phyloP scores from a whole-genome alignment of 2,329 filamentous ascomycete genomes.

The Byssochlamys sp. region DNA sequence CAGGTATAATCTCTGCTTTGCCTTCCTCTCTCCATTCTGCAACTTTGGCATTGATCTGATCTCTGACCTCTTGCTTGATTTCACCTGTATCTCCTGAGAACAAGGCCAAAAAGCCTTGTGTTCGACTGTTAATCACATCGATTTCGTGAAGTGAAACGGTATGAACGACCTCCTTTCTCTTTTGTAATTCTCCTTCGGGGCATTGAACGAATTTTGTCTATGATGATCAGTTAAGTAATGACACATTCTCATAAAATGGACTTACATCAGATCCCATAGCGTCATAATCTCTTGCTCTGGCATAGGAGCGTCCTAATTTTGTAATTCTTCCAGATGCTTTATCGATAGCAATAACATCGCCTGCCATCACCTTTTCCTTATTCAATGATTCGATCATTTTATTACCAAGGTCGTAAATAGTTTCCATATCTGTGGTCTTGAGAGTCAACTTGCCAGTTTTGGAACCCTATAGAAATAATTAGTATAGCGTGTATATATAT shows the following conservation, averaged over 20 bases:
- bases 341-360: constrained; percentile 96
- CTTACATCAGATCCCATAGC: constrained; percentile 96
- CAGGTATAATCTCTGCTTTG: constrained; percentile 94
- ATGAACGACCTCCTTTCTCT: constrained; percentile 92
- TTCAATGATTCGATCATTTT: constrained; percentile 99
- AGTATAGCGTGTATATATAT: too few relatives aligned
- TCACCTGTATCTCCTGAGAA: constrained; percentile 98
- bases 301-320: constrained; percentile 89
- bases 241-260: too few relatives aligned
- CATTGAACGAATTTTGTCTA: constrained; percentile 98
- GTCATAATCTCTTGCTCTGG: constrained; percentile 92
- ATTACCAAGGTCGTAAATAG: constrained; percentile 96
- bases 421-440: constrained; percentile 99
- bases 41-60: constrained; percentile 98
- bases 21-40: constrained; percentile 99
- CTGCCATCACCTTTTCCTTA: constrained; percentile 96
- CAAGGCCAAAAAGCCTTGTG: constrained; percentile 92
- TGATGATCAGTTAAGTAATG: too few relatives aligned
- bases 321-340: constrained; percentile 97
- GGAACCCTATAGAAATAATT: too few relatives aligned
- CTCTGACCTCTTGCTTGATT: constrained; percentile 90
- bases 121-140: constrained; percentile 96
- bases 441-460: constrained; percentile 99
- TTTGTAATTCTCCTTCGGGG: constrained; percentile 92
- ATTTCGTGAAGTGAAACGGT: constrained; percentile 97